Evolutionary conservation across 2,329 filamentous ascomycete species (phyloP).

Genomic region (Aspergillus sp.): DNA sequence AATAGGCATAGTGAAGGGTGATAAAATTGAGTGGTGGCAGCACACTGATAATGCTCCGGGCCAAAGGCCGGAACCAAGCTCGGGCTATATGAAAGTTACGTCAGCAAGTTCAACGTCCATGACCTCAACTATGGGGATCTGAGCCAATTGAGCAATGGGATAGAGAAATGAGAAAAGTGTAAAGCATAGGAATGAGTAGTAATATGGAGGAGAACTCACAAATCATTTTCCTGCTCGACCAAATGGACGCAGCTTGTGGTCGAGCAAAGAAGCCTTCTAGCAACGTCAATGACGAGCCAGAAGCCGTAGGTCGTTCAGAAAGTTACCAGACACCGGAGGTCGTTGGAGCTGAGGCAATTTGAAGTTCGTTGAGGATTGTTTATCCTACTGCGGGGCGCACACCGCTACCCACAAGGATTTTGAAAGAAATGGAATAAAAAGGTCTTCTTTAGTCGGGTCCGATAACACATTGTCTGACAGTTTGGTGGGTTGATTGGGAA

Average conservation of each 20-base stretch:
- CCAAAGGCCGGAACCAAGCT: constrained; percentile 18
- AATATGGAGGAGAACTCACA: background rate
- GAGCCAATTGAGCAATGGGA: background rate
- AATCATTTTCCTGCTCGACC: background rate
- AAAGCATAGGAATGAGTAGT: background rate
- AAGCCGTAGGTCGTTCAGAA: no score
- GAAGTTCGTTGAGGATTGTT: background rate
- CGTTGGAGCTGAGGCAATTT: background rate
- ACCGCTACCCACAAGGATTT: constrained; percentile 18
- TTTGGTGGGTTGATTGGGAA: background rate
- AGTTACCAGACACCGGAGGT: constrained; percentile 3
- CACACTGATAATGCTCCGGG: constrained; percentile 22
- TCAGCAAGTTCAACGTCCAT: background rate
- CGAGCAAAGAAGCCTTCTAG: no score
- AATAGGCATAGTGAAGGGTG: constrained; percentile 66
- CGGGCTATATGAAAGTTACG: constrained; percentile 13
- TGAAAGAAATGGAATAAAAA: constrained; percentile 10
- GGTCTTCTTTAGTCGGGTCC: constrained; percentile 10
- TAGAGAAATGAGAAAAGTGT: background rate
- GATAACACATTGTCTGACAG: constrained; percentile 13
- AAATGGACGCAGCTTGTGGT: no score
- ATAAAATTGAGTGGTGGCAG: constrained; percentile 56
- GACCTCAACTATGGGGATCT: background rate
- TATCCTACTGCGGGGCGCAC: constrained; percentile 9
- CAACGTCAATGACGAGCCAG: no score